A percentile compares a stretch with the other conserved stretches of the same genome.
These are phyloP conservation scores for Dendrocalamus sinicus DNA, from an alignment of 176 grass and related monocot genomes.

Conservation along the genomic window DNA sequence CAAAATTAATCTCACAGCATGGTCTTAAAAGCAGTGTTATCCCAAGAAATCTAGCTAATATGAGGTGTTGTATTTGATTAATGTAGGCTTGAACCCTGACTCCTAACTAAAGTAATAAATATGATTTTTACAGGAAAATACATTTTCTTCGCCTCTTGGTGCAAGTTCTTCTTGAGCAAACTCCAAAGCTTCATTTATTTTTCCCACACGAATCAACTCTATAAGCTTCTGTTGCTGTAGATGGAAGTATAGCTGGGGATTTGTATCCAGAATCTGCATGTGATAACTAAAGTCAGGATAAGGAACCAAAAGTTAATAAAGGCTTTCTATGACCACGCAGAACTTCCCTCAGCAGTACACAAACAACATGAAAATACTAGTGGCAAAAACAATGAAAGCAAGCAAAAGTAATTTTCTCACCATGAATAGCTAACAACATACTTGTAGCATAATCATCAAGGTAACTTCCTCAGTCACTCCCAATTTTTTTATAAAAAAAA, in stretches of 20 bases:
- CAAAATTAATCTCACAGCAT: slow-evolving; percentile 5
- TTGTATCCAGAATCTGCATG: slow-evolving; percentile 90
- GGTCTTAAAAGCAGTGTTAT: background rate
- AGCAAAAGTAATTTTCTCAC: background rate
- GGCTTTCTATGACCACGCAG: background rate
- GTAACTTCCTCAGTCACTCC: background rate
- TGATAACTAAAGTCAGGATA: slow-evolving; percentile 30
- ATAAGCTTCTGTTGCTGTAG: slow-evolving; percentile 96
- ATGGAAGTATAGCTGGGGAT: slow-evolving; percentile 97
- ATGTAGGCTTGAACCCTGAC: background rate
- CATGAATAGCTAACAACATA: background rate
- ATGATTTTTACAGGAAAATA: slow-evolving; percentile 47
- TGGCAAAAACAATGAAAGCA: background rate
- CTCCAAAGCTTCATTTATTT: slow-evolving; percentile 92
- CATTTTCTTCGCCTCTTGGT: slow-evolving; percentile 97
- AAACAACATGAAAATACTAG: slow-evolving; percentile 7
- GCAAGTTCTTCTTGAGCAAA: slow-evolving; percentile 98
- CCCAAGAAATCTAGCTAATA: background rate
- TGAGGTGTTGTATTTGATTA: background rate
- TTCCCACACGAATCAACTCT: slow-evolving; percentile 89
- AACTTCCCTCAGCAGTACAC: background rate
- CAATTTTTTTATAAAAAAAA: background rate
- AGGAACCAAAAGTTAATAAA: slow-evolving; percentile 3
- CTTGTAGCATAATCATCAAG: background rate
- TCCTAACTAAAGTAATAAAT: background rate